Percentiles rank a stretch among this genome's conserved stretches.
phyloP scores from a whole-genome alignment of 2,329 filamentous ascomycete species.

The Fonsecaea monophora region DNA sequence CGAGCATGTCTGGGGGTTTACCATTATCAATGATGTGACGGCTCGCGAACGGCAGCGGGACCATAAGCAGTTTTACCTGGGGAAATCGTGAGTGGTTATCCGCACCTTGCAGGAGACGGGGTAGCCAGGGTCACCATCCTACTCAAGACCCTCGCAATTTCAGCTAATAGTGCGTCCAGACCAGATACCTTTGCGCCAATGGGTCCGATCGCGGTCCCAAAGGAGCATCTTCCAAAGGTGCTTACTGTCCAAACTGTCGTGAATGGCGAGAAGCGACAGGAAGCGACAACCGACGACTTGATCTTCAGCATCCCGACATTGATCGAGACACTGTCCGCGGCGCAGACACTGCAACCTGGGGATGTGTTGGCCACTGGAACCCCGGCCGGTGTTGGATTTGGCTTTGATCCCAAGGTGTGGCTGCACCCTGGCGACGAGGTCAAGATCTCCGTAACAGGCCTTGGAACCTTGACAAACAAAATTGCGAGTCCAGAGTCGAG shows the following conservation, averaged over 20 bases:
- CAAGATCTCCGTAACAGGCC: conserved; percentile 49
- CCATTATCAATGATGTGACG: conserved; percentile 65
- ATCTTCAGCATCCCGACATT: conserved; percentile 59
- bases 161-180: conserved; percentile 5
- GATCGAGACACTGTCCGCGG: conserved; percentile 56
- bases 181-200: conserved; percentile 64
- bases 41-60: conserved; percentile 61
- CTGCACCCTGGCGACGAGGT: conserved; percentile 50
- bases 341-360: conserved; percentile 59
- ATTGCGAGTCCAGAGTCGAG: conserved; percentile 43
- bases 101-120: background rate
- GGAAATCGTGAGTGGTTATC: conserved; percentile 53
- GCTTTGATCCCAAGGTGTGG: conserved; percentile 51
- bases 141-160: background rate
- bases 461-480: conserved; percentile 53
- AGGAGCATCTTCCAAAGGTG: conserved; percentile 51
- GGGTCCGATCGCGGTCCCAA: conserved; percentile 61
- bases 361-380: conserved; percentile 61
- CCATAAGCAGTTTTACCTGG: conserved; percentile 67
- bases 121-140: background rate
- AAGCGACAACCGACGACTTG: conserved; percentile 57
- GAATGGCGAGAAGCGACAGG: conserved; percentile 60
- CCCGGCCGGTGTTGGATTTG: conserved; percentile 50
- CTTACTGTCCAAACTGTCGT: conserved; percentile 55
- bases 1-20: conserved; percentile 63